Conservation (phyloP, 73 alveolate genomes). For the Strombidium stylifer region DNA sequence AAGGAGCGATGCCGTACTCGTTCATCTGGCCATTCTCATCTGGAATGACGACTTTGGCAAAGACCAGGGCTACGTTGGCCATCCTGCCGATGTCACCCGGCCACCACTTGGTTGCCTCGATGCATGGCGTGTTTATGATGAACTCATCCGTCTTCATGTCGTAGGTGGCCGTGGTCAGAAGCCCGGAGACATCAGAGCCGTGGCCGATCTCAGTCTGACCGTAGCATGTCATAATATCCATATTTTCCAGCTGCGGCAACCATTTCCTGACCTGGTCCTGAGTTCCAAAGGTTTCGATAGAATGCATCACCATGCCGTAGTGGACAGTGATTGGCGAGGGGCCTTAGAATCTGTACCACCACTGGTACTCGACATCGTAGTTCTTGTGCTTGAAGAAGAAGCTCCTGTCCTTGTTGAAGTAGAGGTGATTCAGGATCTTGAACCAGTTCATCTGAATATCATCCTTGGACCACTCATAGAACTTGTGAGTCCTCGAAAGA, state of each 20-base stretch:
- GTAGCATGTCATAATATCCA: slow-evolving; percentile 71
- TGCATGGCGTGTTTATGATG: slow-evolving; percentile 67
- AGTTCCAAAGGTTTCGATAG: slow-evolving; percentile 66
- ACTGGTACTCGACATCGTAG: too few species aligned
- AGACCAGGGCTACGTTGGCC: slow-evolving; percentile 73
- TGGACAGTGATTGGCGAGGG: too few species aligned
- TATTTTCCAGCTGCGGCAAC: slow-evolving; percentile 42
- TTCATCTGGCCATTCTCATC: slow-evolving; percentile 68
- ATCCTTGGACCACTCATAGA: too few species aligned
- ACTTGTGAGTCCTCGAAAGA: too few species aligned
- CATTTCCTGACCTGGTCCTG: slow-evolving; percentile 61
- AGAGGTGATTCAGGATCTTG: too few species aligned
- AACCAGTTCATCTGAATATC: too few species aligned
- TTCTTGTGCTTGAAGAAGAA: too few species aligned
- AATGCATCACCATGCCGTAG: too few species aligned
- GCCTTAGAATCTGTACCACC: too few species aligned
- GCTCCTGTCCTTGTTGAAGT: too few species aligned
- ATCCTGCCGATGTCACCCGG: slow-evolving; percentile 77
- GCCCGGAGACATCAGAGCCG: slow-evolving; percentile 81
- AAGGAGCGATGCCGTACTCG: slow-evolving; percentile 72
- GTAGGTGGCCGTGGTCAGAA: slow-evolving; percentile 75
- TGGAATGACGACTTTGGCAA: slow-evolving; percentile 75
- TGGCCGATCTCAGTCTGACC: slow-evolving; percentile 88
- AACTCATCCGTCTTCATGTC: slow-evolving; percentile 69
- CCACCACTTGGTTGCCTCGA: slow-evolving; percentile 85